phyloP scores from a whole-genome alignment of 2,329 filamentous ascomycete species.

The Trichophyton simii region DNA sequence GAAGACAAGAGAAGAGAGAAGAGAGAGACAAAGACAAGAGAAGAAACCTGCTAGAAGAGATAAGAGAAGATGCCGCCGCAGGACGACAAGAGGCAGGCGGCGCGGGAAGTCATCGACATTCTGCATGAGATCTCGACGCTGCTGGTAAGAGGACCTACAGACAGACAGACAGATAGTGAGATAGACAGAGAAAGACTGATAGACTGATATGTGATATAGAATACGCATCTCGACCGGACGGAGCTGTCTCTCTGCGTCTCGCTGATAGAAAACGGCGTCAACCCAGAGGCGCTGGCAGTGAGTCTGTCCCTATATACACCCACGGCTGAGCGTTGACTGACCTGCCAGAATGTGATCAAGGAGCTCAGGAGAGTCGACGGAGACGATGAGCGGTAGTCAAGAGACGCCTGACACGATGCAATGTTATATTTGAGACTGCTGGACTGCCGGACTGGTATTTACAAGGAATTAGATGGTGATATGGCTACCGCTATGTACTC shows the following conservation, averaged over 20 bases:
- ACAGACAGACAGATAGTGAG: too few relatives aligned
- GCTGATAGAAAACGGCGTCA: constrained; percentile 92
- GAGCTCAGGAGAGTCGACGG: constrained; percentile 21
- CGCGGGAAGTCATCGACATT: constrained; percentile 40
- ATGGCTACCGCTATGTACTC: not conserved
- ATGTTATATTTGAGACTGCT: not conserved
- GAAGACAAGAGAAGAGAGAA: not conserved
- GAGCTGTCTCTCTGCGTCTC: constrained; percentile 91
- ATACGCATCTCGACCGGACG: constrained; percentile 81
- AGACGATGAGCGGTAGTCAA: not conserved
- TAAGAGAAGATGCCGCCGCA: constrained; percentile 27
- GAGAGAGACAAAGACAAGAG: not conserved
- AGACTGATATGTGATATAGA: constrained; percentile 42
- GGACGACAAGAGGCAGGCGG: constrained; percentile 38
- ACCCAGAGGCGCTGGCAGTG: constrained; percentile 88
- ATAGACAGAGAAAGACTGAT: not conserved
- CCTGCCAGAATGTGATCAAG: constrained; percentile 33
- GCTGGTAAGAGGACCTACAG: constrained; percentile 22
- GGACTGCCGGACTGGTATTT: too few relatives aligned
- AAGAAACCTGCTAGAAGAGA: not conserved
- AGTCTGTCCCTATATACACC: constrained; percentile 4
- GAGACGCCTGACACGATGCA: not conserved
- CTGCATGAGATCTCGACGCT: constrained; percentile 39
- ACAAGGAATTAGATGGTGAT: too few relatives aligned
- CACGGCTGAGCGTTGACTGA: not conserved